phyloP scores from a whole-genome alignment of 2,329 filamentous ascomycete genomes.

The Alternaria sp. region DNA sequence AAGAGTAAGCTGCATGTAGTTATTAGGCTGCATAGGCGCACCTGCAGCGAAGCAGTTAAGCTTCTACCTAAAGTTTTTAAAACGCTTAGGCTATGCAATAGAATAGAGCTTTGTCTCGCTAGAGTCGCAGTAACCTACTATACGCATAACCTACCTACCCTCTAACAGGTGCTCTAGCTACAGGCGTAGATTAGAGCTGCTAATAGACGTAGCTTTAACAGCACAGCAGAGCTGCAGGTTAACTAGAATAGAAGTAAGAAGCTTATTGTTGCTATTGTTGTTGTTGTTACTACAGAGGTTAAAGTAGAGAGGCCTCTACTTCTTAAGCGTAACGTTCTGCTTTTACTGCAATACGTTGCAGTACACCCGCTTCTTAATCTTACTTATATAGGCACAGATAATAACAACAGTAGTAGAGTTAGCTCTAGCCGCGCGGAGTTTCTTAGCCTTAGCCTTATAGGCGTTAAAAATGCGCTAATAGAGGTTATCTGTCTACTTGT shows the following conservation, averaged over 20 bases:
- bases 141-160: not conserved
- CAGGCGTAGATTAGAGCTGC: not conserved
- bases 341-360: not conserved
- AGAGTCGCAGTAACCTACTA: too few species aligned
- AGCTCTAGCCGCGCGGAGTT: not conserved
- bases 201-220: not conserved
- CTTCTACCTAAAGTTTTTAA: too few species aligned
- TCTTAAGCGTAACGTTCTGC: not conserved
- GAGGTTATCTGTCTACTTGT: not conserved
- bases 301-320: not conserved
- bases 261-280: not conserved
- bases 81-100: too few species aligned
- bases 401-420: not conserved
- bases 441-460: not conserved
- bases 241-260: not conserved
- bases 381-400: not conserved
- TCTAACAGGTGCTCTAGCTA: not conserved
- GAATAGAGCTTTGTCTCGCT: too few species aligned
- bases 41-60: too few species aligned
- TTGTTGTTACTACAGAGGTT: not conserved
- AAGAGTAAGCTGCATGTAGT: too few species aligned
- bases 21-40: too few species aligned
- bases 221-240: not conserved
- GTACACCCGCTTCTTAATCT: not conserved
- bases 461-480: not conserved